Evolutionary conservation across 305 asterid genomes (phyloP).

Genomic region (Fraxinus latifolia): DNA sequence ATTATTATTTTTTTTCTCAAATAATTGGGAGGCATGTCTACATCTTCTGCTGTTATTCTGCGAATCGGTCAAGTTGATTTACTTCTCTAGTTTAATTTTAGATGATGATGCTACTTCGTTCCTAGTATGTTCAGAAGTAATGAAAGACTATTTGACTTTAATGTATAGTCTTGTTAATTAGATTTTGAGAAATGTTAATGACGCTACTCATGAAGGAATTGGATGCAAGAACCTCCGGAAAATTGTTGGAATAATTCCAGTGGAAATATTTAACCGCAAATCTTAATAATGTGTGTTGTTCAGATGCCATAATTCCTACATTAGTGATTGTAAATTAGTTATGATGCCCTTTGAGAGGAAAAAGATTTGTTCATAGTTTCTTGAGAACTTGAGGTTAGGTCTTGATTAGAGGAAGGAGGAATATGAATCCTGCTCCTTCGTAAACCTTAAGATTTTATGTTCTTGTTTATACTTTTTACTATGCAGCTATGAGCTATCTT

Average conservation of each 20-base stretch:
- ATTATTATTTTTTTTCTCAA: too few species aligned
- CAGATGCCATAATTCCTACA: background rate
- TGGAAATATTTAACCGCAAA: background rate
- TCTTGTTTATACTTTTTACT: background rate
- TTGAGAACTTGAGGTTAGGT: background rate
- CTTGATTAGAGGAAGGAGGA: background rate
- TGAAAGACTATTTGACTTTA: background rate
- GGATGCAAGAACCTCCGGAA: background rate
- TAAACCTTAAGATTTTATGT: background rate
- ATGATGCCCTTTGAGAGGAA: background rate
- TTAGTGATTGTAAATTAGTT: background rate
- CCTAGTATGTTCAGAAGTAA: background rate
- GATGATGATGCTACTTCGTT: background rate
- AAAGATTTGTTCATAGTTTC: background rate
- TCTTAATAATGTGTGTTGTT: background rate
- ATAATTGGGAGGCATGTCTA: background rate
- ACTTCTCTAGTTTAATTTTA: background rate
- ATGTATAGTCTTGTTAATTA: background rate
- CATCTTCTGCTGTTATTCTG: background rate
- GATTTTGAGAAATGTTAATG: conserved; percentile 1
- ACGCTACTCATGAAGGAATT: background rate
- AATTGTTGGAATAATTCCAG: background rate
- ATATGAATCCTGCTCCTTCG: background rate
- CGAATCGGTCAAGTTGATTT: background rate
- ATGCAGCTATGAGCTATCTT: background rate